Evolutionary conservation across 2,329 filamentous ascomycete genomes (phyloP).

Genomic region (Colletotrichum sp.): DNA sequence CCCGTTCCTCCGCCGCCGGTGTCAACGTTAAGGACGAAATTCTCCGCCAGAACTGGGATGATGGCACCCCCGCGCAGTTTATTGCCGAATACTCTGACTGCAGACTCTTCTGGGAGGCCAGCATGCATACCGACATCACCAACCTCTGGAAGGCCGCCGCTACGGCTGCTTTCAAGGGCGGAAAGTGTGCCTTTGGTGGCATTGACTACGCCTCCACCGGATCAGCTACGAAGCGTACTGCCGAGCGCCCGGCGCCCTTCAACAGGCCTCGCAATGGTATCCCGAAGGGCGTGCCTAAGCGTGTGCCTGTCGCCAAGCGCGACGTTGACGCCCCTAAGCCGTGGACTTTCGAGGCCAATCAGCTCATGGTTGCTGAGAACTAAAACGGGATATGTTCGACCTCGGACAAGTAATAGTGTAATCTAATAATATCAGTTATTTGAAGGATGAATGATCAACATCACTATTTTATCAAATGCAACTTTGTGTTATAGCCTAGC

Average conservation of each 20-base stretch:
- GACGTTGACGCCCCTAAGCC: neutral
- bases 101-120: constrained; percentile 52
- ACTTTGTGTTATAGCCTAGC: too few relatives aligned
- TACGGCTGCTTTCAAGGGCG: constrained; percentile 42
- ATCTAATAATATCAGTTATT: neutral
- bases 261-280: neutral
- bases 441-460: too few relatives aligned
- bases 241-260: neutral
- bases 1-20: constrained; percentile 32
- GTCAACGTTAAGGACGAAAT: constrained; percentile 45
- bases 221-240: neutral
- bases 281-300: neutral
- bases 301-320: neutral
- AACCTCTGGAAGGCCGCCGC: constrained; percentile 52
- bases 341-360: neutral
- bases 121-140: constrained; percentile 48
- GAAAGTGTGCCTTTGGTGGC: constrained; percentile 33
- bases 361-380: neutral
- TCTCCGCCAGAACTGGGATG: constrained; percentile 35
- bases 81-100: constrained; percentile 52
- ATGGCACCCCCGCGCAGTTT: constrained; percentile 51
- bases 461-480: too few relatives aligned
- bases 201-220: neutral
- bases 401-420: neutral
- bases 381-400: rapidly evolving